A percentile compares a stretch with the other conserved stretches of the same genome.
Conservation (phyloP, 192 early-diverging fungal genomes). For the Chytriomyces sp. region DNA sequence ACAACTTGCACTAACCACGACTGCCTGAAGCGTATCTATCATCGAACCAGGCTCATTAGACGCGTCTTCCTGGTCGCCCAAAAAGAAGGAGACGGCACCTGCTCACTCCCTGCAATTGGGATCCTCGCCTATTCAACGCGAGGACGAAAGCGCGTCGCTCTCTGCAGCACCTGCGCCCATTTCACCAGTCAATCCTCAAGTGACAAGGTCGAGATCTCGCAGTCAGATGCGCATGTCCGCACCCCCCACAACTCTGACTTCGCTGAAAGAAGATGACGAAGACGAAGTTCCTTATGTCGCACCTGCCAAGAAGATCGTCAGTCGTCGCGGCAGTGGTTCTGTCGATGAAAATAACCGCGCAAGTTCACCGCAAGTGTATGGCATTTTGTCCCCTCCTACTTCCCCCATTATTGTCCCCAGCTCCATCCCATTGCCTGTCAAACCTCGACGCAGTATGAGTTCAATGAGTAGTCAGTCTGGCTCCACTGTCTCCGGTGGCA, state of each 20-base stretch:
- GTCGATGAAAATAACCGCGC: slow-evolving; percentile 20
- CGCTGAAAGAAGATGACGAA: slow-evolving; percentile 22
- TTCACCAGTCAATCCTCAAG: neutral
- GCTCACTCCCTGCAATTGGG: slow-evolving; percentile 19
- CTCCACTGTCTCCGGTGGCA: neutral
- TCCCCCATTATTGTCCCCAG: neutral
- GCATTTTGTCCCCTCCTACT: neutral
- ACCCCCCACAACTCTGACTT: slow-evolving; percentile 12
- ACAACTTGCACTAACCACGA: too few species aligned
- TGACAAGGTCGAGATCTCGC: neutral
- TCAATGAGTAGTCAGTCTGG: neutral
- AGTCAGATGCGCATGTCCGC: neutral
- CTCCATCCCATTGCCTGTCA: slow-evolving; percentile 3
- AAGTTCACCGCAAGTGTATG: slow-evolving; percentile 7
- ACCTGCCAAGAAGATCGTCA: slow-evolving; percentile 1
- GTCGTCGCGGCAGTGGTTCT: slow-evolving; percentile 15
- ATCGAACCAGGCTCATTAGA: slow-evolving; percentile 43
- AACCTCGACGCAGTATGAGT: neutral
- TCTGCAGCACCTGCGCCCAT: too few species aligned
- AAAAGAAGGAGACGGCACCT: neutral
- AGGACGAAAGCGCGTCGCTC: neutral
- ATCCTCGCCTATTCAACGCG: neutral
- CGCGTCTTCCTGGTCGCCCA: neutral
- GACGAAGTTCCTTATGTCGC: slow-evolving; percentile 8
- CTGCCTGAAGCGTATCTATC: slow-evolving; percentile 38